A percentile compares a stretch with the other conserved stretches of the same genome.
phyloP scores from a whole-genome alignment of 2,329 filamentous ascomycete species.

The Venturia pyrina region DNA sequence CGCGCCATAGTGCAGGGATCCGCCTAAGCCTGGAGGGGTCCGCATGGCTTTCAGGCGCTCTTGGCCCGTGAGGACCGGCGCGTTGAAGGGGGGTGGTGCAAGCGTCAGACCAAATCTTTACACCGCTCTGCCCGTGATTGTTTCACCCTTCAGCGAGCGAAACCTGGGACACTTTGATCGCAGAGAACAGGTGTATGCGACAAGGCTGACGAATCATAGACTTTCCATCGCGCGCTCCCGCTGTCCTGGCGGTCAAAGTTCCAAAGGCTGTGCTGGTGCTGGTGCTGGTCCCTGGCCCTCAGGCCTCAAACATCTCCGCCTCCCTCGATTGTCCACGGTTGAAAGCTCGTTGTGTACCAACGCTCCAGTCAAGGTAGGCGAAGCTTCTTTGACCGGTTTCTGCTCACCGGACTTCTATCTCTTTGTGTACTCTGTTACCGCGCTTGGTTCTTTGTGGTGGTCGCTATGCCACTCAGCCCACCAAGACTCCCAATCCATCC shows the following conservation, averaged over 20 bases:
- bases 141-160: not conserved
- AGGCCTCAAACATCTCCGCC: not conserved
- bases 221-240: not conserved
- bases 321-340: not conserved
- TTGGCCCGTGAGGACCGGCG: not conserved
- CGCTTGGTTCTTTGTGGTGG: not conserved
- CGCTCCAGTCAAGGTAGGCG: not conserved
- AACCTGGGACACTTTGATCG: not conserved
- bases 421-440: not conserved
- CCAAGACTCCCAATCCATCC: not conserved
- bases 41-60: not conserved
- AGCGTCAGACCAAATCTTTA: not conserved
- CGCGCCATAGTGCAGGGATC: not conserved
- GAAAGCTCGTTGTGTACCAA: not conserved
- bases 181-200: not conserved
- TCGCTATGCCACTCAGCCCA: not conserved
- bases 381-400: not conserved
- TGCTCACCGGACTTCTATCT: not conserved
- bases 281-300: not conserved
- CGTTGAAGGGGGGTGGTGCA: not conserved
- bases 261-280: not conserved
- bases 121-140: not conserved
- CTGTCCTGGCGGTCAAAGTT: not conserved
- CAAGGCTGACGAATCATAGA: slow-evolving; percentile 6
- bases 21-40: not conserved